Evolutionary conservation across 2,329 filamentous ascomycete species (phyloP).

Genomic region (Periconia macrospinosa): DNA sequence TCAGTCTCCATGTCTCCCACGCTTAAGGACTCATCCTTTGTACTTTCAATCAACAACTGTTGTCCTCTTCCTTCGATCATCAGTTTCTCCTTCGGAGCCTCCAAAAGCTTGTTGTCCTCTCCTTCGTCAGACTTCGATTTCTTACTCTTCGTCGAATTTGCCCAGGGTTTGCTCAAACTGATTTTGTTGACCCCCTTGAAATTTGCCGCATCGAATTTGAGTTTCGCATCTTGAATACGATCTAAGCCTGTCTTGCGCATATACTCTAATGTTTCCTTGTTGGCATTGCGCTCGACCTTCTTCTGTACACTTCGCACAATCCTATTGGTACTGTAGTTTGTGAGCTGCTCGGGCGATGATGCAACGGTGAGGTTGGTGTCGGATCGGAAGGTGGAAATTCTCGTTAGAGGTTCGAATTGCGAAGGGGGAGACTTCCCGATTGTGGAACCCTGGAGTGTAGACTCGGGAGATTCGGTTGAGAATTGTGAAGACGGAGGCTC

Average conservation of each 20-base stretch:
- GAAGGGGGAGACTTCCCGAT: not conserved
- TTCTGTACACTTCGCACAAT: conserved; percentile 9
- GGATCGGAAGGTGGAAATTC: not conserved
- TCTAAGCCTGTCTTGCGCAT: not conserved
- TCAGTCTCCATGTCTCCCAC: too few species aligned
- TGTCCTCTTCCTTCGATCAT: not conserved
- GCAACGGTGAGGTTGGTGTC: not conserved
- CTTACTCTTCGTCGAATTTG: not conserved
- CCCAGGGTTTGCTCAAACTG: not conserved
- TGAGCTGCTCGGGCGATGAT: not conserved
- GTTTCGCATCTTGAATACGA: not conserved
- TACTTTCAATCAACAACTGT: not conserved
- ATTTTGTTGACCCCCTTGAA: conserved; percentile 1
- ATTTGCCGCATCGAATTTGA: conserved; percentile 7
- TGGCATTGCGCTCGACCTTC: conserved; percentile 10
- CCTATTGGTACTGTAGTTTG: conserved; percentile 7
- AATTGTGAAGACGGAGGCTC: not conserved
- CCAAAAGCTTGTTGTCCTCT: not conserved
- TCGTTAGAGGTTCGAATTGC: not conserved
- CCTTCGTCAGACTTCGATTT: not conserved
- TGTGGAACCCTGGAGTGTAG: not conserved
- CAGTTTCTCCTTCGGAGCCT: not conserved
- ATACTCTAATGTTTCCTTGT: conserved; percentile 5
- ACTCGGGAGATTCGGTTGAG: not conserved
- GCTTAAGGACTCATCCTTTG: too few species aligned